phyloP scores from a whole-genome alignment of 2,329 filamentous ascomycete genomes.

The Neoscytalidium dimidiatum region DNA sequence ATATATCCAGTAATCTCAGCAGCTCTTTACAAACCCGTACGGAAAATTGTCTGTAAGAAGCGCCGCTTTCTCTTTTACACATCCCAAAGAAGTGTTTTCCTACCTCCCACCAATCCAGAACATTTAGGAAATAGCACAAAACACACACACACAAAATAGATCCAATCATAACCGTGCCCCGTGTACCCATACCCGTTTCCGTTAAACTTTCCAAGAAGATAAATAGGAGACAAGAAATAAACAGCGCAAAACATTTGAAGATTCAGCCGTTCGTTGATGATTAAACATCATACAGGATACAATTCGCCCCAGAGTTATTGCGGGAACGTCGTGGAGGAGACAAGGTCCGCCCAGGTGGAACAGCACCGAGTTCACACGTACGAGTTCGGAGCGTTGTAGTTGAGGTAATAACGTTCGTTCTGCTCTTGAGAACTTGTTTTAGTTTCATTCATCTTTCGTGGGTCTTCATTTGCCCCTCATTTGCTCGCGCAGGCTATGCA shows the following conservation, averaged over 20 bases:
- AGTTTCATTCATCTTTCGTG: slow-evolving; percentile 19
- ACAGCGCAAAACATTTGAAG: slow-evolving; percentile 1
- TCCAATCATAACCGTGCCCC: slow-evolving; percentile 10
- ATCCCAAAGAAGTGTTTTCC: neutral
- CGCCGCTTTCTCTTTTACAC: neutral
- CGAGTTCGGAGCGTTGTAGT: neutral
- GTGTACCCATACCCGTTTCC: slow-evolving; percentile 4
- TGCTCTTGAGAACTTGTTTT: slow-evolving; percentile 7
- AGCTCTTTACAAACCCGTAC: neutral
- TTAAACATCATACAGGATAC: slow-evolving; percentile 17
- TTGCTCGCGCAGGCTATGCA: slow-evolving; percentile 21
- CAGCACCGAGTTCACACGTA: neutral
- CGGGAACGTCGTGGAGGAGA: neutral
- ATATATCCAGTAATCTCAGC: slow-evolving; percentile 1
- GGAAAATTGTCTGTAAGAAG: neutral
- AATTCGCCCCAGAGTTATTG: neutral
- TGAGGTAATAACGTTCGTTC: slow-evolving; percentile 2
- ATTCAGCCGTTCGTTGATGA: slow-evolving; percentile 11
- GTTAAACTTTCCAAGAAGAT: neutral
- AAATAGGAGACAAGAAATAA: slow-evolving; percentile 15
- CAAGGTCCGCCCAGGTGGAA: neutral
- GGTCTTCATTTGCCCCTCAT: slow-evolving; percentile 17
- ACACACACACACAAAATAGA: neutral
- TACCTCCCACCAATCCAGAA: slow-evolving; percentile 9
- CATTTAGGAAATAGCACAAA: neutral